Conservation (phyloP, 768 basidiomycete species). For the Leccinum rimulosum region DNA sequence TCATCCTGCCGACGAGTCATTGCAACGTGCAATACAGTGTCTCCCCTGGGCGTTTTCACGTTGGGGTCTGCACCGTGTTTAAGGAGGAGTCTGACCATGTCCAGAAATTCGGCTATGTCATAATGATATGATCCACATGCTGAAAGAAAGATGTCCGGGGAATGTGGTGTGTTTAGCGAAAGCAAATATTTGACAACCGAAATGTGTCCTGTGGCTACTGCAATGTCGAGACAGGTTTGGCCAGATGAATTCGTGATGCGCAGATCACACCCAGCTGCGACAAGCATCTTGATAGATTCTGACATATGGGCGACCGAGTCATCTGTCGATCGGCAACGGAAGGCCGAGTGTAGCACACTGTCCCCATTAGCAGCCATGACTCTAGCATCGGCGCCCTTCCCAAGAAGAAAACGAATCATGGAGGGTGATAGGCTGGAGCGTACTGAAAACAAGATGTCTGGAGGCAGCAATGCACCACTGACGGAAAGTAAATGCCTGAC, state of each 20-base stretch:
- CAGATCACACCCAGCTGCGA: background rate
- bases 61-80: background rate
- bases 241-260: background rate
- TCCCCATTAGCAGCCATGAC: background rate
- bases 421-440: too few relatives aligned
- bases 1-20: too few relatives aligned
- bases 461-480: background rate
- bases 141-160: background rate
- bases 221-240: background rate
- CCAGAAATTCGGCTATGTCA: accelerated
- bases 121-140: background rate
- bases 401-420: background rate
- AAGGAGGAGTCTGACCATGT: background rate
- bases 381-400: background rate
- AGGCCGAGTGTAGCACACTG: background rate
- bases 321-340: accelerated
- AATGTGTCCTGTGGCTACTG: background rate
- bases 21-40: too few relatives aligned
- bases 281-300: background rate
- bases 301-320: accelerated
- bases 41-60: too few relatives aligned
- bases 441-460: background rate
- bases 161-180: background rate
- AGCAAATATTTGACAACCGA: background rate
- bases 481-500: background rate